Evolutionary conservation across 768 basidiomycete species (phyloP), one percentile per base, ranked within the genome.

Genomic region (Kwoniella bestiolae): DNA sequence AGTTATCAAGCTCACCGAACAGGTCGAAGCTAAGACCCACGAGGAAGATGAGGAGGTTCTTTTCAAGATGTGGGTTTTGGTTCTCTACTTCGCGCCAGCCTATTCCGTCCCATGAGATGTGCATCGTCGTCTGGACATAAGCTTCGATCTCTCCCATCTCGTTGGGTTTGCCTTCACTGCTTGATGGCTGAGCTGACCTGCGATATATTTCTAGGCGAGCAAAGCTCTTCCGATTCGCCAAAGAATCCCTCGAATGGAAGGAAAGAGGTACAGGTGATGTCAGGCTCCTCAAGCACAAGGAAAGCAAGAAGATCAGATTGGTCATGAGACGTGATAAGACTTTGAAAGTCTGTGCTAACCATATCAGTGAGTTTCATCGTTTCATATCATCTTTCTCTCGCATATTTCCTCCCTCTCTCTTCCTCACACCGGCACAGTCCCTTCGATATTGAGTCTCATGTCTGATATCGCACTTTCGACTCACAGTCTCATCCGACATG

Each of bases 301-400:
- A 88, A 78, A 90, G 89, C 55, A 89, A 90, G 85, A 97, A 94
- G 83, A 86, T 95, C 77, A 87, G 96, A 68, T 87, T 99, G 68
- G 93, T 99, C 81, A 99, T 99, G 96, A 86, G 95, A 84, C 91
- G 96, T 83, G 96, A 99, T 86, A 97, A 97, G 88, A 99, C 96
- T 52, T 86, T 93, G 83, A 98, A 99, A 83, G 94, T 98, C 83
- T 98, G 96, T 83, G 96, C 96, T 63, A 99, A 99, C 85, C 96
- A 98, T 83, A 83, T 87, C 71, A 88, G 96, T 97, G 77, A 83
- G 85, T 83, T 35, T n/a, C n/a, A n/a, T n/a, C n/a, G n/a, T n/a
- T n/a, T n/a, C n/a, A n/a, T n/a, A n/a, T n/a, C n/a, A n/a, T n/a
- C n/a, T n/a, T n/a, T n/a, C n/a, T n/a, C n/a, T n/a, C n/a, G n/a